phyloP scores from a whole-genome alignment of 2,329 filamentous ascomycete species.

The Leptographium galeiforme region DNA sequence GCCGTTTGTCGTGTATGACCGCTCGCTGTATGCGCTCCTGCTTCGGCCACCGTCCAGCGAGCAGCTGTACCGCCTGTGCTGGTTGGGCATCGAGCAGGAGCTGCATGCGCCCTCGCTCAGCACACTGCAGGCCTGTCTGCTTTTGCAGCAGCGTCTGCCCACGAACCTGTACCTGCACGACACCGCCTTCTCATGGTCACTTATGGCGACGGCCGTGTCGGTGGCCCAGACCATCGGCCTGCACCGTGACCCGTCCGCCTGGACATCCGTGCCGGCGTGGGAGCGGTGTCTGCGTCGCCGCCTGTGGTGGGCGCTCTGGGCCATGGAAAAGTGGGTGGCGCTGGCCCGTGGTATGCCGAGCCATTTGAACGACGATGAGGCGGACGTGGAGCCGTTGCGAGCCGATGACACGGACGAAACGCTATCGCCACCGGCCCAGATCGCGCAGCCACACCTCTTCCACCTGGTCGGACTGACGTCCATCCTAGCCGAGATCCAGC shows the following conservation, averaged over 20 bases:
- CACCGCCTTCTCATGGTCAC: slow-evolving; percentile 19
- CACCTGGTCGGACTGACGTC: slow-evolving; percentile 17
- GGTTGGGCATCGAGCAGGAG: slow-evolving; percentile 18
- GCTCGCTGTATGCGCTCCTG: slow-evolving; percentile 19
- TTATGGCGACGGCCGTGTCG: slow-evolving; percentile 19
- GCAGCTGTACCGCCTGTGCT: slow-evolving; percentile 18
- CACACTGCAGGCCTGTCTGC: slow-evolving; percentile 20
- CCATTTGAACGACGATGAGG: slow-evolving; percentile 12
- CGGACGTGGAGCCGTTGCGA: slow-evolving; percentile 16
- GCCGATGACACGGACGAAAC: slow-evolving; percentile 14
- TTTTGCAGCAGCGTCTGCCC: slow-evolving; percentile 19
- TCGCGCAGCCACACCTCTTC: slow-evolving; percentile 14
- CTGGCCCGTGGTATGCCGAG: slow-evolving; percentile 20
- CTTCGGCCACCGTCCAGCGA: slow-evolving; percentile 17
- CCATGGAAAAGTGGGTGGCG: slow-evolving; percentile 22
- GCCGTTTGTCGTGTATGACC: slow-evolving; percentile 29
- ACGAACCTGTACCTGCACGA: slow-evolving; percentile 20
- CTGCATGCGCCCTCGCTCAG: slow-evolving; percentile 19
- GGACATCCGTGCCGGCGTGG: slow-evolving; percentile 18
- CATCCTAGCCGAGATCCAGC: slow-evolving; percentile 19
- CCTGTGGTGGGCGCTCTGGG: slow-evolving; percentile 18
- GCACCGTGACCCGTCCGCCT: slow-evolving; percentile 17
- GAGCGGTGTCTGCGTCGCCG: slow-evolving; percentile 18
- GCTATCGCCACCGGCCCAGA: slow-evolving; percentile 5
- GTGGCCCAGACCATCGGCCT: slow-evolving; percentile 19